Conservation (phyloP, 140 eudicot genomes). For the Cichorium intybus region DNA sequence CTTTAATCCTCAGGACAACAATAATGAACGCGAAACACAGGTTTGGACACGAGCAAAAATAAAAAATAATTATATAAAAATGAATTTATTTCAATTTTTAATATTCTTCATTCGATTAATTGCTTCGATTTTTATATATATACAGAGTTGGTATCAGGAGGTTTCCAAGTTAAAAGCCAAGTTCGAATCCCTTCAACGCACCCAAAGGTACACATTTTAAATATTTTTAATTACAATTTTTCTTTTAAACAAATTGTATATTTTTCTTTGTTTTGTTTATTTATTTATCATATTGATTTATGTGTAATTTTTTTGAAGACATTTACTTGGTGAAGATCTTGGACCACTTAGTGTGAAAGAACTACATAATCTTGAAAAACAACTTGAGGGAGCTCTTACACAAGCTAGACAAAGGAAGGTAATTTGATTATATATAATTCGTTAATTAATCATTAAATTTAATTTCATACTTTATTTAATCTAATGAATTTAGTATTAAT, state of each 20-base stretch:
- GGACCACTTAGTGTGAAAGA: constrained; percentile 85
- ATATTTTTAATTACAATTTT: not conserved
- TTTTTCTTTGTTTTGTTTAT: not conserved
- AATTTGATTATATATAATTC: not conserved
- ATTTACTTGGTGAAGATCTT: constrained; percentile 94
- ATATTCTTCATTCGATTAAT: not conserved
- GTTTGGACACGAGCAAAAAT: constrained; percentile 19
- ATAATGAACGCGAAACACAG: constrained; percentile 68
- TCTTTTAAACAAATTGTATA: not conserved
- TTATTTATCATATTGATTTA: not conserved
- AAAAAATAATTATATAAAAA: too few relatives aligned
- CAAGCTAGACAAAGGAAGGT: constrained; percentile 95
- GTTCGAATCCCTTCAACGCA: constrained; percentile 75
- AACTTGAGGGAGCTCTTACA: constrained; percentile 86
- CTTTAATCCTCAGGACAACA: constrained; percentile 57
- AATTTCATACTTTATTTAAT: not conserved
- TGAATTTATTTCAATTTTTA: not conserved
- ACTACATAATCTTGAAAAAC: constrained; percentile 88
- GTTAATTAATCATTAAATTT: not conserved
- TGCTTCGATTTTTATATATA: not conserved
- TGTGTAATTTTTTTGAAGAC: constrained; percentile 36
- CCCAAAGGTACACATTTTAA: constrained; percentile 59
- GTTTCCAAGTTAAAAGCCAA: constrained; percentile 74
- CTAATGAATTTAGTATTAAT: not conserved
- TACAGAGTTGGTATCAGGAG: constrained; percentile 89